Conservation (phyloP, 768 basidiomycete genomes). For the Phanerochaete carnosa region DNA sequence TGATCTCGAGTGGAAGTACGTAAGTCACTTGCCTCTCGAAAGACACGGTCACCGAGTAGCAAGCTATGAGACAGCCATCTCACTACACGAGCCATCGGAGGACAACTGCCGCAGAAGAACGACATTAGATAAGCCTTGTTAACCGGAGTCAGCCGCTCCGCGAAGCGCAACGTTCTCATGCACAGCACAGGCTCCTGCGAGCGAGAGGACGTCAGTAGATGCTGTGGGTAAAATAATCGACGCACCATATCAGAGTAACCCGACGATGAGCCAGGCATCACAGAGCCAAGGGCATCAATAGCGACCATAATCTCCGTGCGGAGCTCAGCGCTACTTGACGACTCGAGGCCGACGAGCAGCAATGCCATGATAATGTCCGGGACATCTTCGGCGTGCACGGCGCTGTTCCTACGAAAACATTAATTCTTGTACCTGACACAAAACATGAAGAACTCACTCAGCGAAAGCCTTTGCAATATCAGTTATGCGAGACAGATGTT, state of each 20-base stretch:
- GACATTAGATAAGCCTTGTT: constrained; percentile 51
- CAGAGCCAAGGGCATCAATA: constrained; percentile 44
- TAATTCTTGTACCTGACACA: not conserved
- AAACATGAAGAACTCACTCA: constrained; percentile 35
- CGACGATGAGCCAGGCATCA: constrained; percentile 29
- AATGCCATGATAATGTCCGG: constrained; percentile 48
- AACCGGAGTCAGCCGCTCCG: constrained; percentile 37
- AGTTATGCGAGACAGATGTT: constrained; percentile 39
- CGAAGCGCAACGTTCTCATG: constrained; percentile 40
- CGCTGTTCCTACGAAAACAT: constrained; percentile 28
- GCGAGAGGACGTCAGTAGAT: not conserved
- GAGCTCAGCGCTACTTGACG: constrained; percentile 40
- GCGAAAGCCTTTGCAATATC: constrained; percentile 40
- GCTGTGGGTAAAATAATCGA: not conserved
- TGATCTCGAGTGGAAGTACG: not conserved
- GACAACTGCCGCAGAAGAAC: constrained; percentile 49
- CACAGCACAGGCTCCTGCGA: constrained; percentile 46
- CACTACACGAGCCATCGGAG: constrained; percentile 50
- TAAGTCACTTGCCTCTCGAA: constrained; percentile 17
- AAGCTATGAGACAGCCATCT: constrained; percentile 53
- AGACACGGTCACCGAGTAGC: constrained; percentile 22
- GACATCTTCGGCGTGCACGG: constrained; percentile 36
- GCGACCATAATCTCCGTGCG: constrained; percentile 43
- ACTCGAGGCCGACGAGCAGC: constrained; percentile 56
- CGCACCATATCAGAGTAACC: constrained; percentile 22